These are phyloP conservation scores for Polytrichum commune DNA, from an alignment of 225 moss, liverwort and hornwort genomes.

Conservation along the genomic window DNA sequence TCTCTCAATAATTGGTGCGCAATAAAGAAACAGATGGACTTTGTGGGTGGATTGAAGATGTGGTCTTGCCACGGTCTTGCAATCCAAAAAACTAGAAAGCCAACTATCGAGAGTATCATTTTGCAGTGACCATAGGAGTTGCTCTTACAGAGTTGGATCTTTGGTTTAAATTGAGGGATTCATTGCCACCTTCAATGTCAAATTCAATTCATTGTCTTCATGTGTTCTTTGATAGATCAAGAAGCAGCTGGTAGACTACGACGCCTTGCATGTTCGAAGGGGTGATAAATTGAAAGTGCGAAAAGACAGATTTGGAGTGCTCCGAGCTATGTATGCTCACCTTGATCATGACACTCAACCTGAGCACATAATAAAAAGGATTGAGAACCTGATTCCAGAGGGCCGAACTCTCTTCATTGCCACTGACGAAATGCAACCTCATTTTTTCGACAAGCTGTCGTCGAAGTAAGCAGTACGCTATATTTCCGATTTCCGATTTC, in stretches of 20 bases:
- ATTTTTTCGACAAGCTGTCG: constrained; percentile 35
- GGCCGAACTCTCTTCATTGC: constrained; percentile 57
- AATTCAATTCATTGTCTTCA: too few relatives aligned
- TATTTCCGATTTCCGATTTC: too few relatives aligned
- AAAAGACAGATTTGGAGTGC: constrained; percentile 30
- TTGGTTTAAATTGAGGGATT: too few relatives aligned
- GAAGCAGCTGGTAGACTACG: constrained; percentile 38
- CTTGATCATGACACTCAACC: constrained; percentile 55
- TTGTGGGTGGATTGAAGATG: too few relatives aligned
- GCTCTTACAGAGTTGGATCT: too few relatives aligned
- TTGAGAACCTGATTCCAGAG: constrained; percentile 42
- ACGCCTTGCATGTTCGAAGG: constrained; percentile 58
- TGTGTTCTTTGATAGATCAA: constrained; percentile 27
- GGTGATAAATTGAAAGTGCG: constrained; percentile 44
- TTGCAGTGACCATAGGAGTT: too few relatives aligned
- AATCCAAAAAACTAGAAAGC: too few relatives aligned
- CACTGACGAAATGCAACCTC: constrained; percentile 36
- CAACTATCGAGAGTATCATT: too few relatives aligned
- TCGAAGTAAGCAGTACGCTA: constrained; percentile 23
- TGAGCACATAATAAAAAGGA: constrained; percentile 37
- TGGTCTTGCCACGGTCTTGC: too few relatives aligned
- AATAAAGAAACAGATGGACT: too few relatives aligned
- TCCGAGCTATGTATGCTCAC: constrained; percentile 34
- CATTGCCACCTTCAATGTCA: too few relatives aligned
- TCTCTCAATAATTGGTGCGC: too few relatives aligned